A percentile compares a stretch with the other conserved stretches of the same genome.
Evolutionary conservation across 352 stramenopile genomes (phyloP).

Genomic region (Phytophthora tentaculata): DNA sequence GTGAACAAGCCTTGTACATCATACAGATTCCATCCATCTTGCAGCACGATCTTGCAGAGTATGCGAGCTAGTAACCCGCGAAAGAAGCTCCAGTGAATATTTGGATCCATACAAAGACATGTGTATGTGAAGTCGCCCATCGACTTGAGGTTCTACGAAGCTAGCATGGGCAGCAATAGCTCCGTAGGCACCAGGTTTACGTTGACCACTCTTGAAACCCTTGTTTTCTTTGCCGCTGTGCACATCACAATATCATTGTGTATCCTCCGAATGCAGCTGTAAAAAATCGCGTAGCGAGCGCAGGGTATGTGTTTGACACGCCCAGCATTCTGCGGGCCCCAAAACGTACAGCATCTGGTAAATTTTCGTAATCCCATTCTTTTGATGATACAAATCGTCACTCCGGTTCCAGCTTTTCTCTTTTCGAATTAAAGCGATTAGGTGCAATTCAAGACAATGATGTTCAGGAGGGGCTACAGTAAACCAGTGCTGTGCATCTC

Average conservation of each 20-base stretch:
- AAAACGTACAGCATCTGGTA: constrained; percentile 1
- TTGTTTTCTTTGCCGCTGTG: background rate
- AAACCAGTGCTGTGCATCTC: constrained; percentile 2
- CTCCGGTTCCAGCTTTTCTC: background rate
- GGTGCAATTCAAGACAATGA: constrained; percentile 11
- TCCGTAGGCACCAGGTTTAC: constrained; percentile 2
- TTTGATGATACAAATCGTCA: constrained; percentile 1
- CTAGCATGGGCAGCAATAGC: constrained; percentile 13
- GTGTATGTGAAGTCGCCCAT: constrained; percentile 29
- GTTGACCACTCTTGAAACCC: background rate
- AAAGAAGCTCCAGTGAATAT: constrained; percentile 16
- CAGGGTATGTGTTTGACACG: too few relatives aligned
- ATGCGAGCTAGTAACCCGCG: constrained; percentile 11
- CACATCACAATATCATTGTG: too few relatives aligned
- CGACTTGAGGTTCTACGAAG: constrained; percentile 26
- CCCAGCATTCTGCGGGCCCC: too few relatives aligned
- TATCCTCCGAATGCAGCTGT: too few relatives aligned
- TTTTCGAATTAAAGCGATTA: background rate
- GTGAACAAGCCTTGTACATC: too few relatives aligned
- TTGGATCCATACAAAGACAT: constrained; percentile 18
- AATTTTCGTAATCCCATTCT: constrained; percentile 2
- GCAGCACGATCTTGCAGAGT: background rate
- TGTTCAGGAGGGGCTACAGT: constrained; percentile 10
- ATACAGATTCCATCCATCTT: background rate
- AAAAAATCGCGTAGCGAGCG: too few relatives aligned